Conservation (phyloP, 1,284 basidiomycete genomes). For the Chalciporus sp. region DNA sequence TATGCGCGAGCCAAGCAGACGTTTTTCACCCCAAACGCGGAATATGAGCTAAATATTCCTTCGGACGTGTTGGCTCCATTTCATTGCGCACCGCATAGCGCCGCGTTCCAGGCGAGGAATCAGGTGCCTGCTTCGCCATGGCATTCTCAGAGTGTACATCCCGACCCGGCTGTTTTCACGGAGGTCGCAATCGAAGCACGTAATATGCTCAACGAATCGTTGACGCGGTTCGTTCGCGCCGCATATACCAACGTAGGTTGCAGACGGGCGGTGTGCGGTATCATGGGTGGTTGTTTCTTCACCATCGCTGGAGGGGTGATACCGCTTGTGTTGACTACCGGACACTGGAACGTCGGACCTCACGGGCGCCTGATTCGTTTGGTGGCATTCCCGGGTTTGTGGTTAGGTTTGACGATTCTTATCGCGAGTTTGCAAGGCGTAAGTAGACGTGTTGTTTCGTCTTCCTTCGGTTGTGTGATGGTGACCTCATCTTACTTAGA, state of each 20-base stretch:
- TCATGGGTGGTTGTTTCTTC: slow-evolving; percentile 56
- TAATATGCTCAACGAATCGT: slow-evolving; percentile 61
- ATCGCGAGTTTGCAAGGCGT: slow-evolving; percentile 68
- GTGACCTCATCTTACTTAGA: slow-evolving; percentile 21
- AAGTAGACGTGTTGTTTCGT: slow-evolving; percentile 7
- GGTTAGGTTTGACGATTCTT: slow-evolving; percentile 66
- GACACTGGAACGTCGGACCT: slow-evolving; percentile 47
- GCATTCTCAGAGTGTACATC: slow-evolving; percentile 43
- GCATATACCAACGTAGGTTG: slow-evolving; percentile 79
- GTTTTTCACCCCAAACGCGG: slow-evolving; percentile 68
- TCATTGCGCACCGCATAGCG: slow-evolving; percentile 37
- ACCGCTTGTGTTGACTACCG: slow-evolving; percentile 31
- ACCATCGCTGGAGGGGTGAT: slow-evolving; percentile 39
- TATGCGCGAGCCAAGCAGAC: slow-evolving; percentile 76
- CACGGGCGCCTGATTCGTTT: slow-evolving; percentile 61
- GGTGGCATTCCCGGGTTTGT: slow-evolving; percentile 65
- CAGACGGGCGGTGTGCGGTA: slow-evolving; percentile 66
- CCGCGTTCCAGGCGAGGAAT: slow-evolving; percentile 35
- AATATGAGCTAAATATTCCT: slow-evolving; percentile 71
- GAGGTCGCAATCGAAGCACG: slow-evolving; percentile 58
- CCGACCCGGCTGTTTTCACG: slow-evolving; percentile 64
- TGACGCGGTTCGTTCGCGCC: slow-evolving; percentile 67
- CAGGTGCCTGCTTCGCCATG: slow-evolving; percentile 18
- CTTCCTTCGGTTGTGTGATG: background rate
- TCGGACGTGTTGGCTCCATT: slow-evolving; percentile 67